Evolutionary conservation across 805 yeast genomes (phyloP).

Genomic region (Saccharomycopsis sp.): DNA sequence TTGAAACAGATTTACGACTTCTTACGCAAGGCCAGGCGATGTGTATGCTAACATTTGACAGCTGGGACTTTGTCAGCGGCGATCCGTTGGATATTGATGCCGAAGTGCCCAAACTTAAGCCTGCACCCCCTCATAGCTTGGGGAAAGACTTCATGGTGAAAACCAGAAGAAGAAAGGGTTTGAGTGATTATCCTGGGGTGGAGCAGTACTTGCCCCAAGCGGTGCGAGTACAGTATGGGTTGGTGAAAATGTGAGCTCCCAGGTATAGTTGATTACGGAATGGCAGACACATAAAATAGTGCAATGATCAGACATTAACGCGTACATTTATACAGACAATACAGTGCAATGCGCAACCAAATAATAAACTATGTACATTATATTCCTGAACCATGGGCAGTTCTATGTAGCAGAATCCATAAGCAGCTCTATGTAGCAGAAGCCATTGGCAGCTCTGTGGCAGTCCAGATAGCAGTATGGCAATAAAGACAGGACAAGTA

Average conservation of each 20-base stretch:
- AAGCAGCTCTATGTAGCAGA: neutral
- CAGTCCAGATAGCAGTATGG: too few relatives aligned
- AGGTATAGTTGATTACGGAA: too few relatives aligned
- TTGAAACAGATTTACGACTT: slow-evolving; percentile 78
- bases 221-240: neutral
- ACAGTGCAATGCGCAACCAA: neutral
- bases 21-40: slow-evolving; percentile 74
- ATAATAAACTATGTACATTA: neutral
- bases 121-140: slow-evolving; percentile 62
- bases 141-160: slow-evolving; percentile 88
- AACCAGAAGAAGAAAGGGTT: slow-evolving; percentile 82
- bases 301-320: too few relatives aligned
- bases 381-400: neutral
- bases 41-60: slow-evolving; percentile 56
- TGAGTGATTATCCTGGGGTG: slow-evolving; percentile 61
- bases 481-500: neutral
- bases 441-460: neutral
- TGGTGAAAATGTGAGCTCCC: too few relatives aligned
- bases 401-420: neutral
- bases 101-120: slow-evolving; percentile 59
- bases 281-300: too few relatives aligned
- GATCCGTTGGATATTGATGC: slow-evolving; percentile 74
- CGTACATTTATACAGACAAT: too few relatives aligned
- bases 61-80: slow-evolving; percentile 83
- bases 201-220: slow-evolving; percentile 27